Evolutionary conservation across 805 yeast species (phyloP).

Genomic region (Cyberlindnera galapagoensis): DNA sequence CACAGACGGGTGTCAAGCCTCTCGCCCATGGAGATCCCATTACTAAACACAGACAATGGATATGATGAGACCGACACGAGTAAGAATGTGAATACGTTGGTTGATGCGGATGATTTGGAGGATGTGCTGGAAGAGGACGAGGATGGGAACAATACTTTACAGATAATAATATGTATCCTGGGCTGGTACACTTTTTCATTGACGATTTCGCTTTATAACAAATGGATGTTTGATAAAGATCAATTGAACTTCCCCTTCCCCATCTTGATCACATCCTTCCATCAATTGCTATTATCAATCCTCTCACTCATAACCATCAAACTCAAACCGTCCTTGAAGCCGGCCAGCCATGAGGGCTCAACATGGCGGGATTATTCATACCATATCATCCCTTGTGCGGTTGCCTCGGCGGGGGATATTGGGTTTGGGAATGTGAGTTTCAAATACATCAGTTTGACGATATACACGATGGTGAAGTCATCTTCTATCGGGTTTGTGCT

Average conservation of each 20-base stretch:
- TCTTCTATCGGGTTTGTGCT: slow-evolving; percentile 84
- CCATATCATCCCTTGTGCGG: slow-evolving; percentile 73
- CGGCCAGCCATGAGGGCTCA: slow-evolving; percentile 5
- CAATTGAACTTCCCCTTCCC: slow-evolving; percentile 80
- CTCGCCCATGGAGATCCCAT: slow-evolving; percentile 3
- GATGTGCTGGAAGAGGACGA: too few relatives aligned
- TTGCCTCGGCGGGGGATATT: slow-evolving; percentile 89
- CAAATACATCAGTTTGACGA: slow-evolving; percentile 68
- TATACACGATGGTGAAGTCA: slow-evolving; percentile 92
- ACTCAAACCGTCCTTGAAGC: slow-evolving; percentile 13
- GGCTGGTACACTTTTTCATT: slow-evolving; percentile 74
- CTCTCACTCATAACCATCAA: slow-evolving; percentile 30
- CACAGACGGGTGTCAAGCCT: slow-evolving; percentile 12
- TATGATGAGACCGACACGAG: too few relatives aligned
- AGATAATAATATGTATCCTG: slow-evolving; percentile 17
- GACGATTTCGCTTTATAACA: slow-evolving; percentile 74
- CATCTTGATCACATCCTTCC: slow-evolving; percentile 74
- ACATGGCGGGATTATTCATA: slow-evolving; percentile 32
- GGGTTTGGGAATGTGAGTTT: slow-evolving; percentile 87
- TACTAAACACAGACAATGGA: neutral
- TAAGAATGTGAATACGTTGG: too few relatives aligned
- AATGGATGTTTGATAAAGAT: slow-evolving; percentile 88
- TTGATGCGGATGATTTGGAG: neutral
- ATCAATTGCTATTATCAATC: slow-evolving; percentile 66
- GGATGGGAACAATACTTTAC: slow-evolving; percentile 11